phyloP scores from a whole-genome alignment of 208 protist genomes.

The Phytomonas francai region DNA sequence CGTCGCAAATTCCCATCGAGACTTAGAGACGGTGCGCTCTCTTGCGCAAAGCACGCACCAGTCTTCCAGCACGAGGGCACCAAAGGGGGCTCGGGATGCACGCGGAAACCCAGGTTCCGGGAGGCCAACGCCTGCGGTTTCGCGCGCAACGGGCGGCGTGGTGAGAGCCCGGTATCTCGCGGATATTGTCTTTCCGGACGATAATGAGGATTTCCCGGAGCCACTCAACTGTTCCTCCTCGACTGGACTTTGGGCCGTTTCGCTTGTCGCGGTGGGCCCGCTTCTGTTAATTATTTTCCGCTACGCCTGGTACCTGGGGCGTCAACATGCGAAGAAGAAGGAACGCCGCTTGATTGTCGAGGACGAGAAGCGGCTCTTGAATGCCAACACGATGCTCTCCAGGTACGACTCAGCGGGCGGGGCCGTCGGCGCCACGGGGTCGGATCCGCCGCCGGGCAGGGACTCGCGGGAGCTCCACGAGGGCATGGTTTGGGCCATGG shows the following conservation, averaged over 20 bases:
- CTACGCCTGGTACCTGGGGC: conserved; percentile 49
- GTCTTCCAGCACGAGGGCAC: neutral
- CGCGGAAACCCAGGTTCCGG: too few species aligned
- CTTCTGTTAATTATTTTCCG: conserved; percentile 35
- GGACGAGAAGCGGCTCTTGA: conserved; percentile 56
- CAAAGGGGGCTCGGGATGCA: neutral
- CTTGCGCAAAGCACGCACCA: neutral
- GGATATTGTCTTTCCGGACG: neutral
- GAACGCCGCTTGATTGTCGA: conserved; percentile 38
- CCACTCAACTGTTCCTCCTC: conserved; percentile 21
- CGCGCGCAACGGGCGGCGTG: conserved; percentile 8
- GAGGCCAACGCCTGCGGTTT: conserved; percentile 2
- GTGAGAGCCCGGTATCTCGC: neutral
- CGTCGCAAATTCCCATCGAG: neutral
- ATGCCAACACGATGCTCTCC: conserved; percentile 22
- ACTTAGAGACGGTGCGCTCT: neutral
- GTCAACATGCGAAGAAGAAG: conserved; percentile 38
- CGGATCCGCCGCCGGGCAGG: conserved; percentile 8
- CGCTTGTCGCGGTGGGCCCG: conserved; percentile 37
- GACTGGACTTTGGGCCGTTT: conserved; percentile 52
- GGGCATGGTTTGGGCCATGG: conserved; percentile 26
- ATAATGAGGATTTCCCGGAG: neutral
- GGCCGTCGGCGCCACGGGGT: conserved; percentile 9
- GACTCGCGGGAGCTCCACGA: neutral
- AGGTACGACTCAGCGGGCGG: neutral